Conservation (phyloP, 371 early-diverging fungal species). For the Conidiobolus incongruus region DNA sequence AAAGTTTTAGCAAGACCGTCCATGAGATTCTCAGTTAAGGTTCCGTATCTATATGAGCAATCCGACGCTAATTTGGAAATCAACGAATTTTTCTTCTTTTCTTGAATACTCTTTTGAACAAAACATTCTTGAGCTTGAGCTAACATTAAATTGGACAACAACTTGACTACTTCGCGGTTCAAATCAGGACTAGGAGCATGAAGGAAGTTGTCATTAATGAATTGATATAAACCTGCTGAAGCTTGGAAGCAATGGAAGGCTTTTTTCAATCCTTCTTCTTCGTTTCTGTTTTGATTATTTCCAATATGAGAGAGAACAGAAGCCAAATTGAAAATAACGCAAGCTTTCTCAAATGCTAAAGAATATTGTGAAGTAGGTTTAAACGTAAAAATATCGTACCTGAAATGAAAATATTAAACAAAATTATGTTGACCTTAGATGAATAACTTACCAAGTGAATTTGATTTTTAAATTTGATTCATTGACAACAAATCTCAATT, state of each 20-base stretch:
- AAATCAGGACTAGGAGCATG: slow-evolving; percentile 88
- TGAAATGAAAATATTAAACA: slow-evolving; percentile 8
- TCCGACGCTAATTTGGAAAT: slow-evolving; percentile 80
- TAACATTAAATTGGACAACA: slow-evolving; percentile 63
- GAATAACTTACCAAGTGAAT: slow-evolving; percentile 57
- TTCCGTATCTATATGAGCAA: slow-evolving; percentile 50
- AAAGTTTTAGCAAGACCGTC: slow-evolving; percentile 29
- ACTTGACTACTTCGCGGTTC: slow-evolving; percentile 63
- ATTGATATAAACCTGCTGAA: slow-evolving; percentile 76
- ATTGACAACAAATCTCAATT: slow-evolving; percentile 76
- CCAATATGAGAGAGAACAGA: slow-evolving; percentile 51
- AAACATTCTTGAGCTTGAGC: slow-evolving; percentile 91
- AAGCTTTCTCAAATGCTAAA: slow-evolving; percentile 89
- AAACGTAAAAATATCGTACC: slow-evolving; percentile 66
- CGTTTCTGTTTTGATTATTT: slow-evolving; percentile 41
- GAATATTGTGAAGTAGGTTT: slow-evolving; percentile 54
- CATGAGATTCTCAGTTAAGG: slow-evolving; percentile 31
- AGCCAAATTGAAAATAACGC: slow-evolving; percentile 83
- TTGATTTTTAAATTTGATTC: slow-evolving; percentile 66
- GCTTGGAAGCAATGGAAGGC: slow-evolving; percentile 78
- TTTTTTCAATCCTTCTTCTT: slow-evolving; percentile 46
- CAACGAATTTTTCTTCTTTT: slow-evolving; percentile 62
- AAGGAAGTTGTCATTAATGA: slow-evolving; percentile 89
- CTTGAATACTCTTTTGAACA: slow-evolving; percentile 57
- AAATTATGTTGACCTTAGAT: too few species aligned